Base-by-base conservation (phyloP, 2,329 filamentous ascomycete species). In the Aurifilum marmelostoma region DNA sequence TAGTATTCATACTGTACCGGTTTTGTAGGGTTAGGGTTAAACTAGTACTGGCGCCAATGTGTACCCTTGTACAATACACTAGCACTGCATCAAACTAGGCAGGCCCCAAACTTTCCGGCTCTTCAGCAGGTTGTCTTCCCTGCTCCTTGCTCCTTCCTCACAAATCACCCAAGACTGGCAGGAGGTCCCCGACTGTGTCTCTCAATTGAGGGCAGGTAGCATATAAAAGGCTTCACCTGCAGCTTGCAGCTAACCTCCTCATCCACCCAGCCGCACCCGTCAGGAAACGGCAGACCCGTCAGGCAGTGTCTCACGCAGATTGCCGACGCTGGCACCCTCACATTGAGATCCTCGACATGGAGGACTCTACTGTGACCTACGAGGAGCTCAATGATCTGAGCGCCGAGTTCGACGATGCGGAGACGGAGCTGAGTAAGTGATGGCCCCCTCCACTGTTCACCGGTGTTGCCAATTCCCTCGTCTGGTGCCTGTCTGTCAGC, bases 381-480 rank as follows among this genome's bases (percentile, higher is more conserved):
- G 91, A 93, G 80, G 88, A 95, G 78, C 89, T 98, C 73, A 87
- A 89, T 69, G 87, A 91, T 68, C 85, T 97, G 72, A 93, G 97
- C 83, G 86, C 89, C 74, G 91, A 97, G 72, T 97, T 97, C 76
- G 90, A 94, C 70, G 88, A 94, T 75, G 89, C 89, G 47, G 94
- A 97, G 81, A 85, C 90, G 47, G 91, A 97, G 78, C 90, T 96
- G 76, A 86, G 94, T 97, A 85, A 78, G 91, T 87, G 32, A 41
- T 27, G 8, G 8, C 4, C 52, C 59, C 29, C 58, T 32, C 43
- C n/a, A 9, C 3, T 52, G 32, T 9, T 27, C 14, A 9, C 24
- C n/a, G n/a, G n/a, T n/a, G n/a, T n/a, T n/a, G n/a, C n/a, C n/a
- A n/a, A 27, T 61, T n/a, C n/a, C 63, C 21, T 37, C 59, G n/a